Evolutionary conservation across 192 early-diverging fungal genomes (phyloP).

Genomic region (Coemansia sp.): DNA sequence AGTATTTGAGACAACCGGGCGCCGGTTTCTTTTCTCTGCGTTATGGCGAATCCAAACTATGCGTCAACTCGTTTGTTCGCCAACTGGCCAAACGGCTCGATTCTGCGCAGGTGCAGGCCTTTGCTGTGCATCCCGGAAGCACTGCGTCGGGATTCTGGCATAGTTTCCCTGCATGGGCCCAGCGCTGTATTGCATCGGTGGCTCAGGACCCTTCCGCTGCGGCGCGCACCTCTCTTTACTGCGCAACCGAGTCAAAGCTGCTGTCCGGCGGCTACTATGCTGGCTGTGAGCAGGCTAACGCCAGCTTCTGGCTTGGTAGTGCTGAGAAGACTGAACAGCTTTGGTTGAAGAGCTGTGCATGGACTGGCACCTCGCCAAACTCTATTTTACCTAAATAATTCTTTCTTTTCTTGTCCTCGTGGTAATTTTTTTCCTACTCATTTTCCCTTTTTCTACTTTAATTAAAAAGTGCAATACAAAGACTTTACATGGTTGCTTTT

Average conservation of each 20-base stretch:
- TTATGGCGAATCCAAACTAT: slow-evolving; percentile 51
- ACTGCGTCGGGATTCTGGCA: slow-evolving; percentile 47
- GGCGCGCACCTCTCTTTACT: slow-evolving; percentile 48
- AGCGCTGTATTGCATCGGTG: slow-evolving; percentile 38
- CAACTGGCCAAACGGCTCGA: slow-evolving; percentile 24
- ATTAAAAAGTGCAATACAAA: not conserved
- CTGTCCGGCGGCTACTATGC: slow-evolving; percentile 47
- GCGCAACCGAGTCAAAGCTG: slow-evolving; percentile 35
- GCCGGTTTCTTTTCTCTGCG: slow-evolving; percentile 49
- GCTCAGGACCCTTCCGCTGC: slow-evolving; percentile 40
- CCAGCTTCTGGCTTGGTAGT: slow-evolving; percentile 39
- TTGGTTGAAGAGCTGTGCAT: slow-evolving; percentile 49
- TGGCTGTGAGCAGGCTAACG: slow-evolving; percentile 30
- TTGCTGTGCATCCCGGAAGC: slow-evolving; percentile 49
- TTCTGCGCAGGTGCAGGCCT: slow-evolving; percentile 10
- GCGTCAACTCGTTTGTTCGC: slow-evolving; percentile 47
- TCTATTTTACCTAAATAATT: not conserved
- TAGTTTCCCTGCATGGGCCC: slow-evolving; percentile 40
- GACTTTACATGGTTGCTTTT: no score
- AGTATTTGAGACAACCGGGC: slow-evolving; percentile 29
- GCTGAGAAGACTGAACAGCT: slow-evolving; percentile 25
- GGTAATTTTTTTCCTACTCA: not conserved
- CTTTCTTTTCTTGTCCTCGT: slow-evolving; percentile 1
- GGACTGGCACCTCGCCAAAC: slow-evolving; percentile 43
- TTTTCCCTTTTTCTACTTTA: slow-evolving; percentile 3